A percentile compares a stretch with the other conserved stretches of the same genome.
phyloP scores from a whole-genome alignment of 108 stramenopile genomes.

The Chaetoceros tenuissimus region DNA sequence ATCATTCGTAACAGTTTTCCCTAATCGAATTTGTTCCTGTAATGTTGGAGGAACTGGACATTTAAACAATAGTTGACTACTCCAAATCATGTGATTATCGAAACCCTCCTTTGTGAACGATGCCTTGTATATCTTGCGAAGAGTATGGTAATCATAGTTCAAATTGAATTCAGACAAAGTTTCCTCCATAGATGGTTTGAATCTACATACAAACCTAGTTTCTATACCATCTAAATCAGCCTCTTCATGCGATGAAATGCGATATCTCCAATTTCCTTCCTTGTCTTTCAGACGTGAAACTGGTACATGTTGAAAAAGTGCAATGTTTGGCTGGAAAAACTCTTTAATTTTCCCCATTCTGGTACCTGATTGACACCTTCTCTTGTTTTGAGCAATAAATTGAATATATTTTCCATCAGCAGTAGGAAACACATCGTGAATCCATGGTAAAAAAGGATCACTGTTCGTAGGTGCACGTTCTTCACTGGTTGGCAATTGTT shows the following conservation, averaged over 20 bases:
- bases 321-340: constrained; percentile 55
- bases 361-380: constrained; percentile 57
- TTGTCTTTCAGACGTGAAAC: constrained; percentile 32
- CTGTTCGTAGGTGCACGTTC: constrained; percentile 39
- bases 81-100: constrained; percentile 67
- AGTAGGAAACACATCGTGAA: constrained; percentile 84
- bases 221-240: constrained; percentile 72
- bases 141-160: constrained; percentile 74
- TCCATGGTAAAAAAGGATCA: constrained; percentile 87
- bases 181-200: constrained; percentile 63
- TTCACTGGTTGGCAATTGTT: constrained; percentile 66
- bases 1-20: constrained; percentile 53
- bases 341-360: constrained; percentile 16
- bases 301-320: constrained; percentile 81
- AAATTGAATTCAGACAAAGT: constrained; percentile 55
- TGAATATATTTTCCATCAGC: constrained; percentile 69
- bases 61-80: constrained; percentile 65
- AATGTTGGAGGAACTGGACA: constrained; percentile 66
- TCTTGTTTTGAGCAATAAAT: constrained; percentile 80
- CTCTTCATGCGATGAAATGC: constrained; percentile 64
- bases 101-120: constrained; percentile 55
- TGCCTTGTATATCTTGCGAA: constrained; percentile 38
- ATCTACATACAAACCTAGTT: constrained; percentile 83
- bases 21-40: constrained; percentile 34
- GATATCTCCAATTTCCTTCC: constrained; percentile 30